These are phyloP conservation scores for Candida nitratophila DNA, from an alignment of 805 yeast genomes.

Conservation along the genomic window DNA sequence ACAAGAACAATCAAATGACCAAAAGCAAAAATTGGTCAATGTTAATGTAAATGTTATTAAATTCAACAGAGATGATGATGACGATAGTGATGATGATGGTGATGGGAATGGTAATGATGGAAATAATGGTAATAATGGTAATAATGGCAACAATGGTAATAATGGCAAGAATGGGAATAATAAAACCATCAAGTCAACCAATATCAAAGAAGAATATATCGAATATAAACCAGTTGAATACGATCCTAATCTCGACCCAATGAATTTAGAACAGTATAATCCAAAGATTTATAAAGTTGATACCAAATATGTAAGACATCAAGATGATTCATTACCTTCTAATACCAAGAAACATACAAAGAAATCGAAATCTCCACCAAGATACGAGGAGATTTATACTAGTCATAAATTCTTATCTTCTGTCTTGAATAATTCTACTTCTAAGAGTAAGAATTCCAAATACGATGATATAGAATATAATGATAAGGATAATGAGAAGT, in stretches of 20 bases:
- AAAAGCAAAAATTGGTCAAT: not conserved
- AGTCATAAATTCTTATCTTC: not conserved
- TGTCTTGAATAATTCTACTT: not conserved
- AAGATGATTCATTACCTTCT: not conserved
- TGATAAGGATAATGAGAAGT: not conserved
- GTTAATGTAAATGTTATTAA: not conserved
- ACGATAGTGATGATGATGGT: not conserved
- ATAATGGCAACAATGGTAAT: not conserved
- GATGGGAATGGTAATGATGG: not conserved
- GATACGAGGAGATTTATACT: not conserved
- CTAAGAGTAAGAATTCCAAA: not conserved
- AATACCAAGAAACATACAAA: too few species aligned
- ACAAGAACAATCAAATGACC: constrained; percentile 1
- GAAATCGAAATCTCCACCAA: not conserved
- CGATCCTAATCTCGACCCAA: constrained; percentile 22
- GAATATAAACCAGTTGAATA: constrained; percentile 20
- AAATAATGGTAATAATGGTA: not conserved
- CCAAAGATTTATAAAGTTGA: constrained; percentile 24
- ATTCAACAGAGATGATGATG: not conserved
- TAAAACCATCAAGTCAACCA: not conserved
- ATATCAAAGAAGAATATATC: not conserved
- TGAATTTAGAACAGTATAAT: constrained; percentile 24
- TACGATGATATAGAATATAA: not conserved
- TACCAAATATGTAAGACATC: not conserved
- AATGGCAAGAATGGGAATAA: not conserved